Evolutionary conservation across 1,139 yeast genomes (phyloP), one percentile per base, ranked within the genome.

Genomic region (Kazachstania sp.): DNA sequence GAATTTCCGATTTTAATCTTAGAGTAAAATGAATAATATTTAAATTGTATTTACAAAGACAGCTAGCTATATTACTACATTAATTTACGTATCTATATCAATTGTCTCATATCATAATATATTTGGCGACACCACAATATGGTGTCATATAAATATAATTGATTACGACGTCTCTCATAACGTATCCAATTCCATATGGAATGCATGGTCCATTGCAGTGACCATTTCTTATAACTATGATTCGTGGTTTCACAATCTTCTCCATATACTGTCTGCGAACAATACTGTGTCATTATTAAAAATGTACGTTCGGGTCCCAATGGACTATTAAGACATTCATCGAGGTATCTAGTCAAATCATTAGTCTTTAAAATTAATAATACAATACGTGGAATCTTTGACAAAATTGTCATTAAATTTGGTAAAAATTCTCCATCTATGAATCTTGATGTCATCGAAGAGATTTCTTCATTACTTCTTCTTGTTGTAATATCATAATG

Each of bases 281-380:
- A 92, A 65, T 92, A 92, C 41, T 79, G 78, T 1, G 96, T 95
- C 83, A 92, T 77, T 45, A 92, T 87, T 55, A 90, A 68, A 58
- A 92, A 92, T 0, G 95, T 84, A 49, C 96, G 72, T 63, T 86
- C 92, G 1, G 88, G 85, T 0, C 97, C 97, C 43, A 90, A 69
- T 0, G 97, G 95, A 53, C 82, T 81, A 43, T 84, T 77, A 50
- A 92, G 72, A 51, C 78, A 74, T 59, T 92, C 97, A 65, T 92
- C 98, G 45, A 92, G 71, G 55, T 81, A 83, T 57, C 99, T 74
- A 0, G 95, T 88, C 49, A 94, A 72, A 69, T 94, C 99, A 63
- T 94, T 92, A 0, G 99, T 94, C 63, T 94, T 94, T 58, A 94
- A 71, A 48, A 94, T 86, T 53, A 92, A 73, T 41, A 94, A 67